Evolutionary conservation across 2,329 filamentous ascomycete species (phyloP), one percentile per base, ranked within the genome.

Genomic region (Trichophyton mentagrophytes): DNA sequence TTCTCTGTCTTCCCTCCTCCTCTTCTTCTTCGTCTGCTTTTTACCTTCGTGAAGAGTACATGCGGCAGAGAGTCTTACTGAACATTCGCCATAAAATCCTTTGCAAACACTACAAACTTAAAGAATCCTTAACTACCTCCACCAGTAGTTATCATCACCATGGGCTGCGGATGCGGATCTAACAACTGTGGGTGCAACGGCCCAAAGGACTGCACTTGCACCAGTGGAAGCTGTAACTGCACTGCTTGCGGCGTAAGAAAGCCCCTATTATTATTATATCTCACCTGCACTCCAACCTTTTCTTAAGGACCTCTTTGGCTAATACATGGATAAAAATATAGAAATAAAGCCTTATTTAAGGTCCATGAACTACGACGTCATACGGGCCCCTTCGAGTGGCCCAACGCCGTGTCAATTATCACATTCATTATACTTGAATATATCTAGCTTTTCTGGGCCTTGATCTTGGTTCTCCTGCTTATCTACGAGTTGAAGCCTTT

Each of bases 91-190:
- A 55, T 33, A 20, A 27, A 27, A 2, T 30, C 7, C 7, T 30
- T 7, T 30, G 27, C 15, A 55, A 17, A 25, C 8, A 38, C 15
- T 13, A 33, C 15, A 17, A 55, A 13, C 27, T 20, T n/a, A 8
- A 8, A 17, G n/a, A 3, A 33, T 17, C 3, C 33, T 27, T 11
- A 22, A 22, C 22, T 22, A 55, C n/a, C 25, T 17, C 22, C 4
- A 51, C 30, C 51, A 55, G 3, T 17, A 17, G 17, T 17, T 17
- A 44, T 49, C 58, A 63, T 49, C 58, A 63, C 42, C 49, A 64
- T 64, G 63, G 63, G 61, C 61, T 64, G 63, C 49, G 57, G 57
- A 58, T 64, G 63, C 51, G 63, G 63, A 61, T 61, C 61, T 27
- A 56, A 57, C 49, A 53, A 38, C 59, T 64, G 63, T 58, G 15